Base-by-base conservation (phyloP, 2,329 filamentous ascomycete species). In the Teratosphaeria pseudoeucalypti region DNA sequence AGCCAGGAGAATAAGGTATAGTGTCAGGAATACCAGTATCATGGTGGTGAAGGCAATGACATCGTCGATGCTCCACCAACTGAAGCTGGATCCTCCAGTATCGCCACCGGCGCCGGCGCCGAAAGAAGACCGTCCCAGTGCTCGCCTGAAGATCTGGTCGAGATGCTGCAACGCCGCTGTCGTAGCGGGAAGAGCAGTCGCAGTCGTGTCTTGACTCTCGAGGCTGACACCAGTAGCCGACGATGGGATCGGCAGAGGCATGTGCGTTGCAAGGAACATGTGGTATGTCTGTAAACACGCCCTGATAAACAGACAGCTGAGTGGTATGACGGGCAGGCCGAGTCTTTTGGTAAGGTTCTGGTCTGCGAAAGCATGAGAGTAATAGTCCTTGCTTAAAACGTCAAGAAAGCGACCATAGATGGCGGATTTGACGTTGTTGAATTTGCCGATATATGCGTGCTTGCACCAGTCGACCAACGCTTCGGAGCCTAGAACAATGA, bases 381-480 rank as follows among this genome's bases (percentile, higher is more conserved):
- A 99, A 75, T 99, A 99, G 73, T 99, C 94, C 73, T 97, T 97
- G 65, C 91, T 92, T 7, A 99, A 78, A 4, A 99, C 89, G 70
- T 99, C 95, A 16, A 97, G 82, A 71, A 94, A 96, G 27, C 91
- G 85, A 57, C 85, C 83, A 73, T 99, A 99, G 59, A 99, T 88
- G 6, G 83, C 84, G 2, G 94, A 94, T 64, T 94, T 92, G 66
- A 92, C 91, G 67, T 95, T 96, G 79, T 99, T 99, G 78, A 99
- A 99, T 72, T 99, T 99, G 71, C 87, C 92, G 72, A 99, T 95
- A 72, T 97, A 99, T 26, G 90, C 90, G 71, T 99, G 95, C 74
- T 99, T 99, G 73, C 96, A 83, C 83, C 89, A 92, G 74, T 99
- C 94, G 1, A 99, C 94, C 9, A 96, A 77, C 86, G 96, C 96